Conservation (phyloP, 2,329 filamentous ascomycete species). For the Trichothecium sympodiale region DNA sequence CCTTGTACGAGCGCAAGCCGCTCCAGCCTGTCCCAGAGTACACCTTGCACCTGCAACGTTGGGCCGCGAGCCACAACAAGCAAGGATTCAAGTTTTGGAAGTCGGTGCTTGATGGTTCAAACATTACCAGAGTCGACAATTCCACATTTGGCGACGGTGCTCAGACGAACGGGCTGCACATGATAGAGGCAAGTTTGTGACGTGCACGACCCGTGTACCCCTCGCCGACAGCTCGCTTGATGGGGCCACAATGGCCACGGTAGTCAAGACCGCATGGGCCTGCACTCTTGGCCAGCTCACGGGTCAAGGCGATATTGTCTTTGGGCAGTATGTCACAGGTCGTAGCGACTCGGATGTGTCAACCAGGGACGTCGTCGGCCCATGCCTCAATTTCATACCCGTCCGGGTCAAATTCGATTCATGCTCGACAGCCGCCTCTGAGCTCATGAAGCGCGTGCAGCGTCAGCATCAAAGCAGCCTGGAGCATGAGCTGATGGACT, state of each 20-base stretch:
- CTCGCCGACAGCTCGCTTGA: too few species aligned
- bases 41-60: conserved; percentile 2
- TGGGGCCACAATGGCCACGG: too few species aligned
- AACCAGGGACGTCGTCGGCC: conserved; percentile 36
- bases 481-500: conserved; percentile 38
- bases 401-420: conserved; percentile 44
- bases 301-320: too few species aligned
- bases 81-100: too few species aligned
- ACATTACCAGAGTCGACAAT: too few species aligned
- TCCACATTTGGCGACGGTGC: too few species aligned
- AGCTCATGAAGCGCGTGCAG: conserved; percentile 38
- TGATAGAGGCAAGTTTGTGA: too few species aligned
- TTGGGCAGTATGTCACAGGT: background rate
- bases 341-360: background rate
- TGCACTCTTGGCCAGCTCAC: too few species aligned
- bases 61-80: conserved; percentile 2
- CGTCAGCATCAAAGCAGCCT: conserved; percentile 41
- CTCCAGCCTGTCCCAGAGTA: background rate
- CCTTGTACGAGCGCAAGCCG: conserved; percentile 18
- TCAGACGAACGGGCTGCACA: too few species aligned
- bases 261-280: too few species aligned
- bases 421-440: conserved; percentile 27
- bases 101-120: too few species aligned
- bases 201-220: too few species aligned
- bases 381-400: conserved; percentile 53